Evolutionary conservation across 495 filamentous ascomycete species (phyloP).

Genomic region (Daldinia bambusicola): DNA sequence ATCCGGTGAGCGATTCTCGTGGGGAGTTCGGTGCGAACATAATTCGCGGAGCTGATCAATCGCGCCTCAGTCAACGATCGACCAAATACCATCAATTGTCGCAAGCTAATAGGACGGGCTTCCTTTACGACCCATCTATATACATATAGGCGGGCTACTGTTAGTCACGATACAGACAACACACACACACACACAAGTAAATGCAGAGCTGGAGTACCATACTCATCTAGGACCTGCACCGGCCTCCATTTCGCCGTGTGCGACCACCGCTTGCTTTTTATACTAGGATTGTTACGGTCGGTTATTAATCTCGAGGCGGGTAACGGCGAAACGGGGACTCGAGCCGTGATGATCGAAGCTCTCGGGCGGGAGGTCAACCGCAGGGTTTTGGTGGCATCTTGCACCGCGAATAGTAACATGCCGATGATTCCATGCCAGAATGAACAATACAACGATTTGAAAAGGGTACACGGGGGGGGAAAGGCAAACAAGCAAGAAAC

Average conservation of each 20-base stretch:
- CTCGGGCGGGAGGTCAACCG: constrained; percentile 47
- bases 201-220: constrained; percentile 46
- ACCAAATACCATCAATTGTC: constrained; percentile 92
- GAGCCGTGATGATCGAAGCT: constrained; percentile 26
- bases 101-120: constrained; percentile 85
- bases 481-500: background rate
- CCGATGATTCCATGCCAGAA: constrained; percentile 59
- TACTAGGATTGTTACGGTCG: constrained; percentile 2
- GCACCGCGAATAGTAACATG: constrained; percentile 59
- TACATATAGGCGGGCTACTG: constrained; percentile 26
- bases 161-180: constrained; percentile 42
- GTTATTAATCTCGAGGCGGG: constrained; percentile 20
- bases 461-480: constrained; percentile 1
- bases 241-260: constrained; percentile 76
- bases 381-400: constrained; percentile 55
- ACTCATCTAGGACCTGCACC: constrained; percentile 88
- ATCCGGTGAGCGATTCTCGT: constrained; percentile 93
- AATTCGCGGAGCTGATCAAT: constrained; percentile 93
- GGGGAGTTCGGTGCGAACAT: constrained; percentile 93
- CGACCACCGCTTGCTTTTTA: constrained; percentile 26
- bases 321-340: constrained; percentile 15
- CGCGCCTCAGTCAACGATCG: constrained; percentile 90
- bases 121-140: constrained; percentile 86
- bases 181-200: background rate
- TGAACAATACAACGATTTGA: constrained; percentile 14